These are phyloP conservation scores for Mallotus repandus DNA, from an alignment of 441 rosid species.

Conservation along the genomic window DNA sequence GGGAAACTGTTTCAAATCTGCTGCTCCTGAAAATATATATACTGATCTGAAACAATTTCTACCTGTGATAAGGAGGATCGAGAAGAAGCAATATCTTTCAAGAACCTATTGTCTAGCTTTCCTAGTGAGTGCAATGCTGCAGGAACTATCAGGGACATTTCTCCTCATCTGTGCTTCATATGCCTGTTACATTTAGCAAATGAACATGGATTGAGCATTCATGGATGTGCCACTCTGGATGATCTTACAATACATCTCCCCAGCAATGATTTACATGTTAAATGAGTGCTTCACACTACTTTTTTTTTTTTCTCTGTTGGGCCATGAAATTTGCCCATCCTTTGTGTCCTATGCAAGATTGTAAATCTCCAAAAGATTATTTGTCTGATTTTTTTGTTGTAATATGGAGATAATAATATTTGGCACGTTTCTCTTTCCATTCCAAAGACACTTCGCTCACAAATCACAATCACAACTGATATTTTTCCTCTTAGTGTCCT, in stretches of 20 bases:
- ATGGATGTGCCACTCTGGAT: constrained; percentile 49
- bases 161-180: constrained; percentile 93
- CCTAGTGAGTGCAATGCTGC: constrained; percentile 77
- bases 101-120: constrained; percentile 57
- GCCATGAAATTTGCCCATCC: too few relatives aligned
- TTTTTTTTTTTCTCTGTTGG: too few relatives aligned
- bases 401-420: too few relatives aligned
- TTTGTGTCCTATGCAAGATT: too few relatives aligned
- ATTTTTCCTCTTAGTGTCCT: too few relatives aligned
- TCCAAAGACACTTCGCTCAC: too few relatives aligned
- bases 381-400: too few relatives aligned
- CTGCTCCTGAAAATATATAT: not conserved
- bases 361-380: too few relatives aligned
- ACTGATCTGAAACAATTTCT: not conserved
- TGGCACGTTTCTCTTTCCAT: too few relatives aligned
- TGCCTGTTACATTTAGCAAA: constrained; percentile 91
- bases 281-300: too few relatives aligned
- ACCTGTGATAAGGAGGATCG: constrained; percentile 35
- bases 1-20: not conserved
- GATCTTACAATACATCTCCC: constrained; percentile 50
- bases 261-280: too few relatives aligned
- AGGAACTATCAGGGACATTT: constrained; percentile 54
- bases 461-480: too few relatives aligned
- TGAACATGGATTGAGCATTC: constrained; percentile 72
- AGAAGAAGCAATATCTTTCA: constrained; percentile 60